Evolutionary conservation across 2,329 filamentous ascomycete genomes (phyloP).

Genomic region (Cordyceps militaris): DNA sequence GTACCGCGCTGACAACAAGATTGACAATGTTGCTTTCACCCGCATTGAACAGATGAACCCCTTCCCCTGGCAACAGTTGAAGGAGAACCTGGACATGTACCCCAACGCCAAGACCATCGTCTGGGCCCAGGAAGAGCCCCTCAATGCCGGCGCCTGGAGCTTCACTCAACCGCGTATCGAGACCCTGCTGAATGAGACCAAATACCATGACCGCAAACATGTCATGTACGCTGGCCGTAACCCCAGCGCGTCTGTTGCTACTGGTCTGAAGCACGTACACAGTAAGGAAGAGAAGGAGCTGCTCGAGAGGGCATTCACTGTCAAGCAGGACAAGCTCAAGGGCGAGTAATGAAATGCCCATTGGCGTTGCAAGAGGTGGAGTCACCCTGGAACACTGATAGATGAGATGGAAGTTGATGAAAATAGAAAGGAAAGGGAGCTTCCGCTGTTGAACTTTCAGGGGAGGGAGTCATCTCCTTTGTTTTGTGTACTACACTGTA

Average conservation of each 20-base stretch:
- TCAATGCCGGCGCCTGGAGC: constrained; percentile 95
- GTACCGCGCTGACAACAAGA: constrained; percentile 77
- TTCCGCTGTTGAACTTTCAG: constrained; percentile 15
- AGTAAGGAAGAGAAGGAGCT: constrained; percentile 89
- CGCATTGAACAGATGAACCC: constrained; percentile 97
- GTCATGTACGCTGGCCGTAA: constrained; percentile 95
- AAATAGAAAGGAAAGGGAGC: constrained; percentile 5
- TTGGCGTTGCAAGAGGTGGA: not conserved
- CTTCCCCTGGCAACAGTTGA: constrained; percentile 96
- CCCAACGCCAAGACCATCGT: constrained; percentile 97
- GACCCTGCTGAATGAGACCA: constrained; percentile 86
- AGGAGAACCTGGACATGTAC: constrained; percentile 94
- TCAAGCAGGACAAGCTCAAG: constrained; percentile 63
- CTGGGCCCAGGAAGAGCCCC: constrained; percentile 94
- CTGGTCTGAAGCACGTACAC: constrained; percentile 82
- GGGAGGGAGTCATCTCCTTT: constrained; percentile 21
- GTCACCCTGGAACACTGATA: not conserved
- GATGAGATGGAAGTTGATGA: not conserved
- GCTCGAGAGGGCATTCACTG: constrained; percentile 56
- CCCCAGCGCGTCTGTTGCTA: constrained; percentile 89
- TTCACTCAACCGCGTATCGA: constrained; percentile 97
- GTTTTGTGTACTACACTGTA: constrained; percentile 28
- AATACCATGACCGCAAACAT: constrained; percentile 89
- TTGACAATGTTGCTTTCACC: constrained; percentile 88
- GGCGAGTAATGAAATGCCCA: constrained; percentile 42